phyloP scores from a whole-genome alignment of 179 eudicot species.

The Spinacia oleracea region DNA sequence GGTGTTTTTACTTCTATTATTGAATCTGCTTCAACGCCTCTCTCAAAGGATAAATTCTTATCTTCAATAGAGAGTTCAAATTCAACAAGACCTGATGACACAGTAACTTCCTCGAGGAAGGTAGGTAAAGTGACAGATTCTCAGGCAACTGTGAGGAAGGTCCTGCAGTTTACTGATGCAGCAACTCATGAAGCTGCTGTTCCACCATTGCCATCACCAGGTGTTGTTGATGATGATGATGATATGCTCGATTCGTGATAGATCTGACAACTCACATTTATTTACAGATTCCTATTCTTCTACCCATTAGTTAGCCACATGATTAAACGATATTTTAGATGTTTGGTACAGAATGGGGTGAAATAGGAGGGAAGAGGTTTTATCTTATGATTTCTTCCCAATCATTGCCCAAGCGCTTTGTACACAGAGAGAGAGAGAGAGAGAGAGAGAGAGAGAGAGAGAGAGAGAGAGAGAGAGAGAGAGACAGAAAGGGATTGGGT shows the following conservation, averaged over 20 bases:
- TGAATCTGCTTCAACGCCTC: constrained; percentile 50
- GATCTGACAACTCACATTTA: background rate
- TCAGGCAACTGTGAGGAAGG: constrained; percentile 55
- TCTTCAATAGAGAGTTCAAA: constrained; percentile 54
- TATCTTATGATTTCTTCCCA: constrained; percentile 44
- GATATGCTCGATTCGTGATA: constrained; percentile 35
- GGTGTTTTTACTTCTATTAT: constrained; percentile 61
- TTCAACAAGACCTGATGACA: constrained; percentile 39
- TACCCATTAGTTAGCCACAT: constrained; percentile 11
- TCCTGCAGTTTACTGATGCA: constrained; percentile 33
- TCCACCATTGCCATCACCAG: constrained; percentile 72
- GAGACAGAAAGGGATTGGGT: background rate
- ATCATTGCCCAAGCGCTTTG: constrained; percentile 62
- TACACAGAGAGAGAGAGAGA: constrained; percentile 25
- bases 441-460: background rate
- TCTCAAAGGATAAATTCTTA: constrained; percentile 50
- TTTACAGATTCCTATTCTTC: constrained; percentile 18
- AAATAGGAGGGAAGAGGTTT: constrained; percentile 16
- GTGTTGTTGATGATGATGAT: constrained; percentile 25
- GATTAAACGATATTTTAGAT: constrained; percentile 6
- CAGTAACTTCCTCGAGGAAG: constrained; percentile 46
- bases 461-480: constrained; percentile 17
- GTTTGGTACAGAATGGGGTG: constrained; percentile 16
- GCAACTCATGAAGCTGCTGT: constrained; percentile 51
- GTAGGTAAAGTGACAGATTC: constrained; percentile 38